These are phyloP conservation scores for Gynochthodes officinalis DNA, from an alignment of 257 asterid genomes.

Conservation along the genomic window DNA sequence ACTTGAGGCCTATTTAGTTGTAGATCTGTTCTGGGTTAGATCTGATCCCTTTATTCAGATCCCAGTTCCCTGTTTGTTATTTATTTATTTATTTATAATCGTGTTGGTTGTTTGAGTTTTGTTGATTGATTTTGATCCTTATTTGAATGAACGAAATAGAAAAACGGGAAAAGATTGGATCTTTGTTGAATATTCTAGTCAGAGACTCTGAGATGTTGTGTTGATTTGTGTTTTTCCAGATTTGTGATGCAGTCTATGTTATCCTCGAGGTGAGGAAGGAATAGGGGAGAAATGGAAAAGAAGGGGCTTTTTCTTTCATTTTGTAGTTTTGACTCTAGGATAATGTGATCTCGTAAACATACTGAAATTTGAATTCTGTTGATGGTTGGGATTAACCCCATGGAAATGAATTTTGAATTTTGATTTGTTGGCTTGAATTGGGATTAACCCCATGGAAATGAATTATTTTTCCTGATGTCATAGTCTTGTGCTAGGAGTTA, in stretches of 20 bases:
- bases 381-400: neutral
- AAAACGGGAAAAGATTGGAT: neutral
- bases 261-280: neutral
- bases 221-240: neutral
- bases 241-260: neutral
- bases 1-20: neutral
- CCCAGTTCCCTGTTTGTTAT: slow-evolving; percentile 5
- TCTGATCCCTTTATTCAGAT: slow-evolving; percentile 9
- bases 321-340: neutral
- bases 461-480: too few species aligned
- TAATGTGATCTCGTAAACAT: neutral
- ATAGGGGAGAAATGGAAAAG: neutral
- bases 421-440: neutral
- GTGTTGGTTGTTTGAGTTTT: too few species aligned
- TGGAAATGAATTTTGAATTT: neutral
- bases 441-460: too few species aligned
- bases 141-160: neutral
- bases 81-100: neutral
- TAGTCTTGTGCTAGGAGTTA: neutral
- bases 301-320: neutral
- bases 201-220: neutral
- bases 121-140: neutral
- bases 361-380: neutral
- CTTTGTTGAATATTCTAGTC: neutral
- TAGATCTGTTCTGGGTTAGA: slow-evolving; percentile 5